phyloP scores from a whole-genome alignment of 2,329 filamentous ascomycete species.

The Malbranchea cinnamomea region DNA sequence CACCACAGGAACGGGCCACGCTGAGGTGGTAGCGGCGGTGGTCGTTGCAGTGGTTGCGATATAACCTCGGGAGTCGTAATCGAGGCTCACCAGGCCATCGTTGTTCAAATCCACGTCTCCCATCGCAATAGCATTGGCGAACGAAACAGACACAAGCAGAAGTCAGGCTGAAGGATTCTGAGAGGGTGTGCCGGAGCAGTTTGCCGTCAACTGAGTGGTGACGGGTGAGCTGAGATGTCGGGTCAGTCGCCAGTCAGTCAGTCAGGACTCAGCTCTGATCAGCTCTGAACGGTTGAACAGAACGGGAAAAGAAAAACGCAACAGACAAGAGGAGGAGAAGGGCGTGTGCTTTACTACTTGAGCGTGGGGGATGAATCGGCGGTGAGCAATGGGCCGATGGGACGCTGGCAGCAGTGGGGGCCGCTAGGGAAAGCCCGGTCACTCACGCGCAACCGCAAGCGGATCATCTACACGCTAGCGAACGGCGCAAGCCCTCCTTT shows the following conservation, averaged over 20 bases:
- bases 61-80: constrained; percentile 34
- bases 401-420: constrained; percentile 24
- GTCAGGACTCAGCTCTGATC: too few species aligned
- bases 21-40: constrained; percentile 7
- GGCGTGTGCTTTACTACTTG: constrained; percentile 12
- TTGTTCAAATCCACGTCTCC: constrained; percentile 30
- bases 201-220: constrained; percentile 12
- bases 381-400: constrained; percentile 24
- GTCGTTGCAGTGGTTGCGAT: constrained; percentile 29
- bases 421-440: constrained; percentile 7
- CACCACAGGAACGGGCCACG: constrained; percentile 6
- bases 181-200: not conserved
- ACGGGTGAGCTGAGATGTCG: not conserved
- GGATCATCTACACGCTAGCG: too few species aligned
- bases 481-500: too few species aligned
- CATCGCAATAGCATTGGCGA: constrained; percentile 18
- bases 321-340: constrained; percentile 2
- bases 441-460: too few species aligned
- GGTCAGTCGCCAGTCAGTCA: not conserved
- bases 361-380: constrained; percentile 22
- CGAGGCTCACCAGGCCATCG: constrained; percentile 32
- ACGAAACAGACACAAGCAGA: constrained; percentile 11
- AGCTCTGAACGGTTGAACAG: too few species aligned
- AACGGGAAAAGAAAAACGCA: constrained; percentile 3
- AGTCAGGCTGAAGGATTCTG: not conserved